phyloP scores from a whole-genome alignment of 2,329 filamentous ascomycete genomes.

The Colletotrichum sp. region DNA sequence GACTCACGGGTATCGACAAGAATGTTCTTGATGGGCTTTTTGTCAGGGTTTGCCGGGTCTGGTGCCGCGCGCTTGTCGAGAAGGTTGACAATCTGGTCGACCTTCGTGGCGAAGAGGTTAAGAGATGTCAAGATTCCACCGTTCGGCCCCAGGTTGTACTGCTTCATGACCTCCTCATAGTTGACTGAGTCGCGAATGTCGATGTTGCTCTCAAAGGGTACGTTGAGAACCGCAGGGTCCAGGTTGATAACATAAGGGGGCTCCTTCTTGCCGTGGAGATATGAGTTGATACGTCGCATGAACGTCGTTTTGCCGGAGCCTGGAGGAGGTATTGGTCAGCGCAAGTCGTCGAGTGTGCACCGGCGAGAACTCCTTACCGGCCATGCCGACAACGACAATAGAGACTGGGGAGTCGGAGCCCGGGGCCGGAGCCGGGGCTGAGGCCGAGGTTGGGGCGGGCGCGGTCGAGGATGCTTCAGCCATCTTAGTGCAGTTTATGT shows the following conservation, averaged over 20 bases:
- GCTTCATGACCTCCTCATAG: conserved; percentile 99
- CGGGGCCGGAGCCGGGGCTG: conserved; percentile 28
- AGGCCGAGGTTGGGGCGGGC: not conserved
- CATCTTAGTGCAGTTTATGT: conserved; percentile 9
- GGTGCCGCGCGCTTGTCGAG: conserved; percentile 86
- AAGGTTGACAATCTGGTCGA: conserved; percentile 89
- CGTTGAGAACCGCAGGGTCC: conserved; percentile 90
- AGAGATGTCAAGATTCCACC: conserved; percentile 94
- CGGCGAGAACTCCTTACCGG: conserved; percentile 58
- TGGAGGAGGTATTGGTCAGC: conserved; percentile 34
- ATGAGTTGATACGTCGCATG: conserved; percentile 96
- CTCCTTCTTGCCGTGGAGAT: conserved; percentile 81
- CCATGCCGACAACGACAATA: conserved; percentile 97
- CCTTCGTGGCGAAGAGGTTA: conserved; percentile 97
- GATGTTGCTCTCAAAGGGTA: conserved; percentile 97
- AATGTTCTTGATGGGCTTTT: conserved; percentile 78
- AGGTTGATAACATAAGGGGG: conserved; percentile 97
- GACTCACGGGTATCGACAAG: conserved; percentile 80
- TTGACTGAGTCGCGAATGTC: conserved; percentile 99
- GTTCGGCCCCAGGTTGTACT: conserved; percentile 97
- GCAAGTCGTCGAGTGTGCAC: not conserved
- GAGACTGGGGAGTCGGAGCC: conserved; percentile 65
- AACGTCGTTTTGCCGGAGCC: conserved; percentile 99
- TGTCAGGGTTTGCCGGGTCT: conserved; percentile 62
- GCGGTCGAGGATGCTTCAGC: conserved; percentile 28